phyloP scores from a whole-genome alignment of 495 filamentous ascomycete genomes.

The Penicillium cataractarum region DNA sequence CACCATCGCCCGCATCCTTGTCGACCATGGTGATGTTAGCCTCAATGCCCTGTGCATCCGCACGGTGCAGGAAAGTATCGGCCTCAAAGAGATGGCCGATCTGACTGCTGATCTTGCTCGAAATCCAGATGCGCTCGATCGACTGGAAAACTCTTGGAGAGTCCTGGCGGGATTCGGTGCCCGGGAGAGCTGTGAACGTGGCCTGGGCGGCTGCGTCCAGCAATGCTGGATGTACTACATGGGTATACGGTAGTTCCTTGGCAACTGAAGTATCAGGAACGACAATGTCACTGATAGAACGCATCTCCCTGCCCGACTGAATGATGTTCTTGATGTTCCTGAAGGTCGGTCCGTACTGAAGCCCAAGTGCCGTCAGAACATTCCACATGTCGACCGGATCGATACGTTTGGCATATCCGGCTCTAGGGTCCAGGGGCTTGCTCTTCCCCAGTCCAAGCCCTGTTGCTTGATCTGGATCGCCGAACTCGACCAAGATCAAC shows the following conservation, averaged over 20 bases:
- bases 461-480: background rate
- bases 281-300: background rate
- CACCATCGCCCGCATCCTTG: background rate
- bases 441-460: background rate
- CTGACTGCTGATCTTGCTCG: constrained; percentile 5
- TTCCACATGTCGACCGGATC: background rate
- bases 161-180: background rate
- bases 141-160: constrained; percentile 1
- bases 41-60: background rate
- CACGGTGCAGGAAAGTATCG: background rate
- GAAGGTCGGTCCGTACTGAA: constrained; percentile 1
- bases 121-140: constrained; percentile 2
- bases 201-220: background rate
- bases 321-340: constrained; percentile 8
- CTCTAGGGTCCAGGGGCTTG: background rate
- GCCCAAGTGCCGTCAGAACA: background rate
- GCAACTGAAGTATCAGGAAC: background rate
- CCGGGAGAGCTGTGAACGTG: constrained; percentile 3
- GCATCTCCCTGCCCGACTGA: constrained; percentile 2
- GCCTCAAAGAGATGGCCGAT: background rate
- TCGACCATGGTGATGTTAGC: background rate
- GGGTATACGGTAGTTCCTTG: constrained; percentile 1
- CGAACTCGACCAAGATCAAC: background rate
- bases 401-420: background rate
- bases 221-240: constrained; percentile 1